Base-by-base conservation (phyloP, 768 basidiomycete species). In the Boletus bicolor region DNA sequence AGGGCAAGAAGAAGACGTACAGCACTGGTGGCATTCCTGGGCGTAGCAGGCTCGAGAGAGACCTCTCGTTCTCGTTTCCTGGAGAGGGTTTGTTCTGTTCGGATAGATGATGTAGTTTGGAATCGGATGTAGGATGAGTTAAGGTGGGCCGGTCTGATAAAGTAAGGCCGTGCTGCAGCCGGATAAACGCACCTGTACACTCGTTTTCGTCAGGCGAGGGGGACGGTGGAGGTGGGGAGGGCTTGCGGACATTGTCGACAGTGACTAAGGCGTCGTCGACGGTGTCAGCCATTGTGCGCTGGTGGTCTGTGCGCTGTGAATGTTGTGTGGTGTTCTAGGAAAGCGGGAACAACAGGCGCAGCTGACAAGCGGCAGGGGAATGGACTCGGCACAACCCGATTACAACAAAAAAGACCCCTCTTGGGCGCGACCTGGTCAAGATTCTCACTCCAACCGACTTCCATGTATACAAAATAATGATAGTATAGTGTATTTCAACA, bases 61-160 rank as follows among this genome's bases (percentile, higher is more conserved):
- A 86, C 82, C 70, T 91, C 89, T 36, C 89, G 77, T 70, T 89
- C 88, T 59, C 89, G 79, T 71, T 92, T 92, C 69, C 80, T 80
- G 24, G 87, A 83, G 44, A 76, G 68, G 58, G 76, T 82, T 61
- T 77, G 69, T 49, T 75, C 74, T 74, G 64, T 53, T 51, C 51
- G 57, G 51, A 51, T 28, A 19, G 36, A 38, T 41, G 53, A 30
- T 51, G 50, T 44, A 19, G 53, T 57, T 57, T 62, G 38, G 51
- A 63, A 71, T 65, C 64, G 57, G 57, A 55, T 48, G 54, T 3
- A 62, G 45, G 61, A 59, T 67, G 51, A 65, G 64, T 59, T 51
- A 66, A 61, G 57, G 55, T 44, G 36, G 59, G 30, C 63, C 64
- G 56, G 58, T 49, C 44, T 59, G 68, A 64, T 68, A 64, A 66